These are phyloP conservation scores for Neurospora tetrasperma DNA, from an alignment of 495 filamentous ascomycete species.

Conservation along the genomic window DNA sequence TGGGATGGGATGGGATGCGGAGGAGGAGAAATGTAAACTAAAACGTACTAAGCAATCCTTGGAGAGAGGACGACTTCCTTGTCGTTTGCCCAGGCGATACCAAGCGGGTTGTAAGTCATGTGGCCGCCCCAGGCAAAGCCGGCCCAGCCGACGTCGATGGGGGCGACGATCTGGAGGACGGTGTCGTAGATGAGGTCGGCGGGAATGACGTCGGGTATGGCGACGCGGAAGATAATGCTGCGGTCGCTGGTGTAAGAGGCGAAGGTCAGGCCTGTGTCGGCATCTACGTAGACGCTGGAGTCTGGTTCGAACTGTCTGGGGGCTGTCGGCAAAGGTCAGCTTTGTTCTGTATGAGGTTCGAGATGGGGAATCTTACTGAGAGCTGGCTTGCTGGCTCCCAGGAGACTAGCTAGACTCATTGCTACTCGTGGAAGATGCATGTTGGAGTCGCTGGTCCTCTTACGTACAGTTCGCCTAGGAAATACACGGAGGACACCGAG, in stretches of 20 bases:
- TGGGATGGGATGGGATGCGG: neutral
- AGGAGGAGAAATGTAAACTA: too few species aligned
- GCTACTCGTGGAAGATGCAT: constrained; percentile 15
- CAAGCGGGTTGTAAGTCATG: constrained; percentile 39
- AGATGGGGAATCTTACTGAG: neutral
- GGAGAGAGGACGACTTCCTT: constrained; percentile 27
- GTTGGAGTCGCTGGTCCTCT: neutral
- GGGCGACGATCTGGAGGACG: constrained; percentile 31
- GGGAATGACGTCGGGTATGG: constrained; percentile 26
- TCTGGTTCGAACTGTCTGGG: constrained; percentile 25
- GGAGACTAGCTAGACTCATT: constrained; percentile 13
- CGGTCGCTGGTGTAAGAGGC: constrained; percentile 29
- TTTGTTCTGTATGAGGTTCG: neutral
- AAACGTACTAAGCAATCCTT: constrained; percentile 35
- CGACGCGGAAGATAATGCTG: constrained; percentile 29
- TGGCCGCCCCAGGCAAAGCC: constrained; percentile 37
- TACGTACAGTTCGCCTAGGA: neutral
- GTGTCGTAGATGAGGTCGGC: constrained; percentile 29
- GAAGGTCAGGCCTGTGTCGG: constrained; percentile 32
- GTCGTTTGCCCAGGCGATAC: constrained; percentile 34
- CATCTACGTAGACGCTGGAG: constrained; percentile 24
- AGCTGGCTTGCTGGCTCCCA: constrained; percentile 16
- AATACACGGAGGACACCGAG: neutral
- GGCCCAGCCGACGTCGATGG: constrained; percentile 32
- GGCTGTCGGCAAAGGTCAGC: constrained; percentile 1